phyloP scores from a whole-genome alignment of 2,329 filamentous ascomycete species.

The Mollisia scopiformis region DNA sequence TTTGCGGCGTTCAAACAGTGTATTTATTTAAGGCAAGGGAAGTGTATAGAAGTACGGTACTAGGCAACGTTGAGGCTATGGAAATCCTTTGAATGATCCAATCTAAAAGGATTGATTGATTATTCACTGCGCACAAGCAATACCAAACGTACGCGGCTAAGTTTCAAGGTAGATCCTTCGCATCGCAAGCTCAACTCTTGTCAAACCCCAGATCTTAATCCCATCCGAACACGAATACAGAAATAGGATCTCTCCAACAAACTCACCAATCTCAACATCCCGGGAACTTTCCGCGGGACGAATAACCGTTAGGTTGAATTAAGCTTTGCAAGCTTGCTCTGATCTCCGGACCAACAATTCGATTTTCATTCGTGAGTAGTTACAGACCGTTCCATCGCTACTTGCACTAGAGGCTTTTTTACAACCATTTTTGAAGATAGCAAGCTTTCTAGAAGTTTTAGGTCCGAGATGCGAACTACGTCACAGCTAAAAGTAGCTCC shows the following conservation, averaged over 20 bases:
- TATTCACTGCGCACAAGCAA: neutral
- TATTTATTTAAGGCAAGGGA: slow-evolving; percentile 24
- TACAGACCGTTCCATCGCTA: neutral
- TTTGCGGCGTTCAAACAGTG: slow-evolving; percentile 31
- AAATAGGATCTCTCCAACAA: neutral
- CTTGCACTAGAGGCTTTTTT: neutral
- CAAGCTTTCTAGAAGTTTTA: neutral
- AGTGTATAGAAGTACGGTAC: neutral
- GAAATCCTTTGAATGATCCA: neutral
- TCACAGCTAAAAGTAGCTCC: neutral
- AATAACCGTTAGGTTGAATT: neutral
- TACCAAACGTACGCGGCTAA: neutral
- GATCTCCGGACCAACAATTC: neutral
- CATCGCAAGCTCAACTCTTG: neutral
- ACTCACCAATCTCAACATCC: too few species aligned
- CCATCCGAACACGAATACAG: neutral
- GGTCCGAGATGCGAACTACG: neutral
- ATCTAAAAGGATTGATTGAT: too few species aligned
- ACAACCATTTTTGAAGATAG: neutral
- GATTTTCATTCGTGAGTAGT: neutral
- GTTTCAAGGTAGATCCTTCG: neutral
- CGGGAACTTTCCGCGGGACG: neutral
- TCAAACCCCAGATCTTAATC: neutral
- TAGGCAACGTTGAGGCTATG: neutral
- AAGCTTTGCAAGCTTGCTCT: neutral